These are phyloP conservation scores for Schizophyllum commune DNA, from an alignment of 1,284 basidiomycete species.

Conservation along the genomic window DNA sequence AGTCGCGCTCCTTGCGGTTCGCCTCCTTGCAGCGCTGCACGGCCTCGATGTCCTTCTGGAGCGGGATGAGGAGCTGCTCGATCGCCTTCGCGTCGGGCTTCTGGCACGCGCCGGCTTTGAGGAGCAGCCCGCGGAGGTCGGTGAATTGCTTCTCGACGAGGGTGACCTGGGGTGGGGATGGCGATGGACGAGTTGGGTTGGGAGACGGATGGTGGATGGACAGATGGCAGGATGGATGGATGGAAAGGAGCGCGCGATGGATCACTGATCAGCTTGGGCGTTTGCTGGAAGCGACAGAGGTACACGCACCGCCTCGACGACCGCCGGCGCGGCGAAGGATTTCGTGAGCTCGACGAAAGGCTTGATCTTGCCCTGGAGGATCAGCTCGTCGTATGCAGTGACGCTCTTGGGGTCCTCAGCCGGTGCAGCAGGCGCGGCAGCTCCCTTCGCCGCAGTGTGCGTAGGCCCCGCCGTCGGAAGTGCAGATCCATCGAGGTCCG, in stretches of 20 bases:
- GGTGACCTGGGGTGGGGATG: slow-evolving; percentile 41
- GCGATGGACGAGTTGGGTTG: slow-evolving; percentile 2
- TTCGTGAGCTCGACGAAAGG: slow-evolving; percentile 73
- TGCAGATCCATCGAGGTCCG: slow-evolving; percentile 14
- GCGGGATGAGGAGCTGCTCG: slow-evolving; percentile 59
- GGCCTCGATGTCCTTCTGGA: slow-evolving; percentile 69
- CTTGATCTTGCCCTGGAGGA: slow-evolving; percentile 67
- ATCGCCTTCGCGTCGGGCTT: slow-evolving; percentile 69
- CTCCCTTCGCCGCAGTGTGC: slow-evolving; percentile 28
- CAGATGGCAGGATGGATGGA: neutral
- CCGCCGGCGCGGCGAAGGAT: slow-evolving; percentile 59
- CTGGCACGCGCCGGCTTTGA: slow-evolving; percentile 65
- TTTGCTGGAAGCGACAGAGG: neutral
- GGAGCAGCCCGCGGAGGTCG: slow-evolving; percentile 64
- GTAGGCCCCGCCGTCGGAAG: slow-evolving; percentile 28
- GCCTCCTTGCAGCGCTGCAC: slow-evolving; percentile 80
- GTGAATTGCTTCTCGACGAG: slow-evolving; percentile 66
- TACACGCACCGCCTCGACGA: slow-evolving; percentile 68
- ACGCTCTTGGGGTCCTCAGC: slow-evolving; percentile 52
- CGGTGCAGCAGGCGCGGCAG: slow-evolving; percentile 27
- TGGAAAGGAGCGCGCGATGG: too few relatives aligned
- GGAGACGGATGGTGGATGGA: neutral
- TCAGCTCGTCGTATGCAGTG: slow-evolving; percentile 66
- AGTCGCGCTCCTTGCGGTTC: slow-evolving; percentile 75
- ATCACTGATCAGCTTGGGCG: neutral